Base-by-base conservation (phyloP, 2,329 filamentous ascomycete genomes). In the Talaromyces sp. region DNA sequence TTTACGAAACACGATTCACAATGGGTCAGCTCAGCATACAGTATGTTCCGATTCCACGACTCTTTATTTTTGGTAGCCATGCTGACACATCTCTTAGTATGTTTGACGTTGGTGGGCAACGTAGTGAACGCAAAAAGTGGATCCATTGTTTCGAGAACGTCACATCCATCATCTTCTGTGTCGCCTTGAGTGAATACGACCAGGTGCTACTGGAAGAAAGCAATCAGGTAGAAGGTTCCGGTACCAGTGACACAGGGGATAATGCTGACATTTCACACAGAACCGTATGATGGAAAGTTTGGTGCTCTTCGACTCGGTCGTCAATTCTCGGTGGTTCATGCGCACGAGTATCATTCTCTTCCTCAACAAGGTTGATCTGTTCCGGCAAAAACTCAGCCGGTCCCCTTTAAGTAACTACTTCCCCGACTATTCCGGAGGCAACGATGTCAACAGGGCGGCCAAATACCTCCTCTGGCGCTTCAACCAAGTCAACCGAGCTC, bases 71-170 rank as follows among this genome's bases (percentile, higher is more conserved):
- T 59, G 13, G 5, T 11, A 24, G 43, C 11, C 9, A 46, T 46
- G 21, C 43, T 46, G 21, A 46, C 43, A 49, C n/a, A 19, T 43
- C 11, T 62, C 69, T 57, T 70, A 98, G 93, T 80, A 99, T 99
- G 95, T 99, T 99, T 73, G 95, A 99, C 75, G 95, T 99, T 4
- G 95, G 95, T 64, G 95, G 95, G 26, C 95, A 99, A 78, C 84
- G 95, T 73, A 98, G 93, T 75, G 95, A 99, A 78, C 86, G 95
- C 64, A 99, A 99, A 82, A 99, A 99, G 80, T 99, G 95, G 95
- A 99, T 99, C 73, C 95, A 99, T 79, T 99, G 95, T 80, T 99
- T 99, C 76, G 95, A 99, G 77, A 98, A 98, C 70, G 95, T 99
- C 70, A 99, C 95, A 50, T 98, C 95, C 4, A 99, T 99, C 76